These are phyloP conservation scores for Suillus tomentosus DNA, from an alignment of 768 basidiomycete genomes.

Conservation along the genomic window DNA sequence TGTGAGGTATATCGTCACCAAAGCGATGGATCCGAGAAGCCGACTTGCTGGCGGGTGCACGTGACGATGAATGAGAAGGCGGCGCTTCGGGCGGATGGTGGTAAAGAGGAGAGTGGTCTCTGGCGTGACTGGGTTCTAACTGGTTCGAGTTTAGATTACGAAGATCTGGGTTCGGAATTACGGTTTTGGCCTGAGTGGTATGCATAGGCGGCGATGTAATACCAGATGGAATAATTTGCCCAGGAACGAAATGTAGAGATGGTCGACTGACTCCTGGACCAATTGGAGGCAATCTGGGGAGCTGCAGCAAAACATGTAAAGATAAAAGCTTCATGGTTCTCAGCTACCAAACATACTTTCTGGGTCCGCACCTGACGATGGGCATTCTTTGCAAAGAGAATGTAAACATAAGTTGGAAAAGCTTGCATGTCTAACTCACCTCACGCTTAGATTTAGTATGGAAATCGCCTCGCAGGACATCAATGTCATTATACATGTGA, in stretches of 20 bases:
- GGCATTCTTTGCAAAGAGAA: conserved; percentile 18
- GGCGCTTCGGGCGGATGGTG: conserved; percentile 9
- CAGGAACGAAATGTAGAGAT: conserved; percentile 53
- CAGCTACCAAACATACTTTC: conserved; percentile 21
- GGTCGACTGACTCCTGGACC: conserved; percentile 30
- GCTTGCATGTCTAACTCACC: conserved; percentile 24
- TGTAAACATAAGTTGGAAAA: conserved; percentile 13
- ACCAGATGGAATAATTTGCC: conserved; percentile 47
- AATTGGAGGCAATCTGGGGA: conserved; percentile 5
- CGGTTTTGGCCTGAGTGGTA: conserved; percentile 2
- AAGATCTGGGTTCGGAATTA: conserved; percentile 10
- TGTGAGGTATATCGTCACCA: conserved; percentile 15
- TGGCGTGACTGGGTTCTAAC: conserved; percentile 15
- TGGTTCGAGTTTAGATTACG: conserved; percentile 10
- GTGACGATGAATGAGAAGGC: conserved; percentile 2
- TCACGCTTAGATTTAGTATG: conserved; percentile 16
- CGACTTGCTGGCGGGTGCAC: conserved; percentile 10
- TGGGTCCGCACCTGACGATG: conserved; percentile 17
- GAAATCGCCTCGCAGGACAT: conserved; percentile 9
- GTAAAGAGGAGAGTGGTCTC: conserved; percentile 17
- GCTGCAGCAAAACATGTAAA: conserved; percentile 20
- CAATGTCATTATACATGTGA: conserved; percentile 8
- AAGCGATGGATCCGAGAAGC: conserved; percentile 19
- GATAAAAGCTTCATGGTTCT: conserved; percentile 4
- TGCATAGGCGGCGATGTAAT: background rate